Conservation (phyloP, 257 asterid species). For the Penstemon barbatus region DNA sequence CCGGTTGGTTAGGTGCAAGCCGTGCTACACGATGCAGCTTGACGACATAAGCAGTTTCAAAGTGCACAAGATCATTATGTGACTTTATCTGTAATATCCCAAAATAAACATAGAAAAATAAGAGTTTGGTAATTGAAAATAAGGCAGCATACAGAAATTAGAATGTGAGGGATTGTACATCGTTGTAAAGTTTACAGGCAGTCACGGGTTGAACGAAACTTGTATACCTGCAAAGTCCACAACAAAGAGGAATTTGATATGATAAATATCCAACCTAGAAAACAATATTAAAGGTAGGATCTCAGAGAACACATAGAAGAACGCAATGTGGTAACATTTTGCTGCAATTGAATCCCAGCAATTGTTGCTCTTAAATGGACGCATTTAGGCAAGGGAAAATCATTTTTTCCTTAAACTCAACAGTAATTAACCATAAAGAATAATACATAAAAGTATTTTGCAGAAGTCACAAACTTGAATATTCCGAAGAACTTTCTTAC, state of each 20-base stretch:
- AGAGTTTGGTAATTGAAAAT: not conserved
- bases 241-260: constrained; percentile 18
- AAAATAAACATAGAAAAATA: constrained; percentile 22
- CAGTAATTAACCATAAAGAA: not conserved
- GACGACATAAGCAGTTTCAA: constrained; percentile 97
- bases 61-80: constrained; percentile 91
- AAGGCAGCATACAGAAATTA: not conserved
- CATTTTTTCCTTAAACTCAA: not conserved
- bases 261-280: constrained; percentile 5
- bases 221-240: constrained; percentile 70
- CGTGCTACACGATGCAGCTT: constrained; percentile 92
- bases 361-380: not conserved
- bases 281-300: not conserved
- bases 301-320: not conserved
- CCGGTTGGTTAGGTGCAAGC: constrained; percentile 83
- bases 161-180: constrained; percentile 46
- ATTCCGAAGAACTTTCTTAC: constrained; percentile 6
- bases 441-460: not conserved
- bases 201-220: constrained; percentile 97
- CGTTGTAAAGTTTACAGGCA: constrained; percentile 89
- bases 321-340: not conserved
- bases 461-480: not conserved
- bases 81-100: constrained; percentile 66
- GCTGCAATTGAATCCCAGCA: not conserved
- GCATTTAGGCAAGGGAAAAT: not conserved